These are phyloP conservation scores for Talaromyces liani DNA, from an alignment of 495 filamentous ascomycete genomes.

Conservation along the genomic window DNA sequence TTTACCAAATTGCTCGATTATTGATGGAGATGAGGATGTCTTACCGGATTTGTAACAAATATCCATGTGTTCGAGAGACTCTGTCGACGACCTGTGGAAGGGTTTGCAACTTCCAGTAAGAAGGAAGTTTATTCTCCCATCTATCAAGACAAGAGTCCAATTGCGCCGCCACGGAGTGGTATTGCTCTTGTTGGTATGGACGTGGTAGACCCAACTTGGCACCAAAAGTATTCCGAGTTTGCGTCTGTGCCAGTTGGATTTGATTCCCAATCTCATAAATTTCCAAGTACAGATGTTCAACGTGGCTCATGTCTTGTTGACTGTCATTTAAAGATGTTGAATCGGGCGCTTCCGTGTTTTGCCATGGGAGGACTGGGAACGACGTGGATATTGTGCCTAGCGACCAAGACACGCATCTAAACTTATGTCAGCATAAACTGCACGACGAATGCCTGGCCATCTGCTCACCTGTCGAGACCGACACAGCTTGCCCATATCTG, in stretches of 20 bases:
- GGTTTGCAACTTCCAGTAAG: conserved; percentile 9
- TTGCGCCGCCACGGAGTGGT: conserved; percentile 14
- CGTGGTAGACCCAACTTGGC: conserved; percentile 9
- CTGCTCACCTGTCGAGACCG: conserved; percentile 14
- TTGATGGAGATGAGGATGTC: conserved; percentile 5
- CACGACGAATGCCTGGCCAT: neutral
- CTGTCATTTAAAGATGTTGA: neutral
- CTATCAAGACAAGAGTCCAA: conserved; percentile 17
- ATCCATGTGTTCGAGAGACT: conserved; percentile 11
- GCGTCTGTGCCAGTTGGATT: conserved; percentile 18
- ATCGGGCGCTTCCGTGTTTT: neutral
- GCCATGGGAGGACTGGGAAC: conserved; percentile 10
- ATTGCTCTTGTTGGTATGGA: conserved; percentile 18
- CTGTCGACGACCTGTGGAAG: conserved; percentile 10
- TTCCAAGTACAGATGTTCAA: conserved; percentile 6
- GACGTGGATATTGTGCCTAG: conserved; percentile 15
- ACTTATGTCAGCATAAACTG: conserved; percentile 1
- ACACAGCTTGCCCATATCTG: conserved; percentile 19
- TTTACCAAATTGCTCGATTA: neutral
- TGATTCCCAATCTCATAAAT: conserved; percentile 18
- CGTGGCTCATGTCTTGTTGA: neutral
- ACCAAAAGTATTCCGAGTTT: conserved; percentile 12
- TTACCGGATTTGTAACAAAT: conserved; percentile 18
- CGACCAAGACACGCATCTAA: conserved; percentile 20
- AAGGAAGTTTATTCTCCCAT: conserved; percentile 18